Percentiles rank a stretch among this genome's conserved stretches.
Conservation (phyloP, 1,284 basidiomycete genomes). For the Bondarzewia mesenterica region DNA sequence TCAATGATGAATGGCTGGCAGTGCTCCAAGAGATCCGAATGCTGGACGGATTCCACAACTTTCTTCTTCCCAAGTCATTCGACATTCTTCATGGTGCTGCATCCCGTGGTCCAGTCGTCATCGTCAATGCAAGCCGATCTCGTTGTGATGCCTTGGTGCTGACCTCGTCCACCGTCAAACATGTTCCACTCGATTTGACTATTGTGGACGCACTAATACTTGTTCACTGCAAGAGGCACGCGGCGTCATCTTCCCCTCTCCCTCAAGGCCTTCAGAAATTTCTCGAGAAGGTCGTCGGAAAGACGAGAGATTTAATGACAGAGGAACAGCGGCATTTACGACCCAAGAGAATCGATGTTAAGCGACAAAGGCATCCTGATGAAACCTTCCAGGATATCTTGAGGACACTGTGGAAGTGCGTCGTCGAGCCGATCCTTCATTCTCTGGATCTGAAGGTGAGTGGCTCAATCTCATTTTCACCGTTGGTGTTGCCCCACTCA, state of each 20-base stretch:
- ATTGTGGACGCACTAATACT: background rate
- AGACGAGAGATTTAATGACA: background rate
- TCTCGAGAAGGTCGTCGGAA: background rate
- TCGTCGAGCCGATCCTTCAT: background rate
- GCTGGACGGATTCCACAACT: background rate
- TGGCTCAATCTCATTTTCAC: background rate
- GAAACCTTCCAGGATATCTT: background rate
- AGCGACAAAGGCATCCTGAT: background rate
- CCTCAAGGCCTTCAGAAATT: background rate
- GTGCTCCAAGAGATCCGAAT: background rate
- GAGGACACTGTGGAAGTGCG: background rate
- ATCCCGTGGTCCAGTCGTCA: constrained; percentile 20
- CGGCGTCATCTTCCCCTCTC: background rate
- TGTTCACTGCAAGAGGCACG: background rate
- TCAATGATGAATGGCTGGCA: background rate
- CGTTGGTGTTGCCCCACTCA: background rate
- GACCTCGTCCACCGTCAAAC: background rate
- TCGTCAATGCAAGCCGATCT: constrained; percentile 18
- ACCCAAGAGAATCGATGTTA: background rate
- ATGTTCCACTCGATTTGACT: background rate
- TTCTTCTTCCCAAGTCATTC: constrained; percentile 15
- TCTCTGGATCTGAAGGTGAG: background rate
- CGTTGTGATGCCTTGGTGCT: constrained; percentile 23
- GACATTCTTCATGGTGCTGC: constrained; percentile 13
- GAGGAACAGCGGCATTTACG: background rate